Base-by-base conservation (phyloP, 805 yeast species). In the Cyberlindnera mrakii region DNA sequence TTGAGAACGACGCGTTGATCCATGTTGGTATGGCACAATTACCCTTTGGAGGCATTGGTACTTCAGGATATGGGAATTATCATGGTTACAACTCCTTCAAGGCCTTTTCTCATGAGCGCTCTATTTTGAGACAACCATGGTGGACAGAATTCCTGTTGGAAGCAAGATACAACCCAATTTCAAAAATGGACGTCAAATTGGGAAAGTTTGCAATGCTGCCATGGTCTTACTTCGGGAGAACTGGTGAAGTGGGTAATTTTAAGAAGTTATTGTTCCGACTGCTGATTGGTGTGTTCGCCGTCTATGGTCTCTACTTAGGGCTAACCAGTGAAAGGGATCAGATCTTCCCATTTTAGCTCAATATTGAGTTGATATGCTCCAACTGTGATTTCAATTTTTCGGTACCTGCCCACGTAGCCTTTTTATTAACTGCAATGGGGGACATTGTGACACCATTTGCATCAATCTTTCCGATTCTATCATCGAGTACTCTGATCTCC, bases 21-120 rank as follows among this genome's bases (percentile, higher is more conserved):
- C 95, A 88, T 49, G 87, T 77, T 35, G 90, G 78, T 1, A 70
- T 84, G 41, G 45, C 70, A 6, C 71, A 72, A 39, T 77, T 86
- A 3, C 97, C 97, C 20, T 91, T 90, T 64, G 98, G 98, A 30
- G 98, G 98, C 19, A 66, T 90, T 43, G 96, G 97, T 13, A 59
- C 59, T 14, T 86, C 96, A 0, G 98, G 98, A 1, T 67, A 69
- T 45, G 97, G 97, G 10, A 65, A 73, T 30, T 89, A 88, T 64
- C 96, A 89, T 58, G 96, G 96, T 3, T 65, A 63, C 48, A 71
- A 65, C 58, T 82, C 89, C 8, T 72, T 80, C 44, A 37, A 39
- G n/a, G 70, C 84, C n/a, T 90, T 90, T 57, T 75, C 88, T 2
- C 95, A 86, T 60, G 77, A 76, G 57, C 74, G 95, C 54, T 75